Percentiles rank a stretch among this genome's conserved stretches.
phyloP scores from a whole-genome alignment of 169 alveolate genomes.

The Fabrea salina region DNA sequence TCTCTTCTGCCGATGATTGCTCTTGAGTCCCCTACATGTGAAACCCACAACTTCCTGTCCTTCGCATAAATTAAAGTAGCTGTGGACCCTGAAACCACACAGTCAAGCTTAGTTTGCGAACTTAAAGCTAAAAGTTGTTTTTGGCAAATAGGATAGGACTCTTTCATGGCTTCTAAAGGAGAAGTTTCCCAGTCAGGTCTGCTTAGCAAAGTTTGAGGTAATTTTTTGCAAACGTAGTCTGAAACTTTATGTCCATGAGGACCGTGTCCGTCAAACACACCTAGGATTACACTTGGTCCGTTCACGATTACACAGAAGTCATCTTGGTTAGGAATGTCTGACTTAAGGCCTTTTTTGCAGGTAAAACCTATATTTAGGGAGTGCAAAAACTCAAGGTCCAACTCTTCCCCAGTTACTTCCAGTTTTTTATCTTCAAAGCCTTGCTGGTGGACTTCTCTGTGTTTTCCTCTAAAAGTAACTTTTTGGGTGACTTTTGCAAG shows the following conservation, averaged over 20 bases:
- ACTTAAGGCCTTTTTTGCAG: conserved; percentile 36
- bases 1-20: conserved; percentile 41
- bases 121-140: conserved; percentile 8
- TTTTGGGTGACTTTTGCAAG: too few species aligned
- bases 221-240: conserved; percentile 34
- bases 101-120: not conserved
- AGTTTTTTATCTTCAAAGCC: too few species aligned
- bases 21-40: conserved; percentile 69
- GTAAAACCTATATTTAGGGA: too few species aligned
- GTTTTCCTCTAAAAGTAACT: too few species aligned
- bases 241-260: conserved; percentile 68
- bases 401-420: too few species aligned
- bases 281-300: conserved; percentile 31
- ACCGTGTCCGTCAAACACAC: conserved; percentile 84
- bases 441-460: too few species aligned
- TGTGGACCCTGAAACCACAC: conserved; percentile 35
- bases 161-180: conserved; percentile 30
- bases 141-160: not conserved
- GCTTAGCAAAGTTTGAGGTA: conserved; percentile 29
- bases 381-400: too few species aligned
- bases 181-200: not conserved
- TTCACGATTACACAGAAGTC: conserved; percentile 26
- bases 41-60: conserved; percentile 33
- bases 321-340: conserved; percentile 37
- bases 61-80: conserved; percentile 15